These are phyloP conservation scores for Penicillium sp. DNA, from an alignment of 2,329 filamentous ascomycete genomes.

Conservation along the genomic window DNA sequence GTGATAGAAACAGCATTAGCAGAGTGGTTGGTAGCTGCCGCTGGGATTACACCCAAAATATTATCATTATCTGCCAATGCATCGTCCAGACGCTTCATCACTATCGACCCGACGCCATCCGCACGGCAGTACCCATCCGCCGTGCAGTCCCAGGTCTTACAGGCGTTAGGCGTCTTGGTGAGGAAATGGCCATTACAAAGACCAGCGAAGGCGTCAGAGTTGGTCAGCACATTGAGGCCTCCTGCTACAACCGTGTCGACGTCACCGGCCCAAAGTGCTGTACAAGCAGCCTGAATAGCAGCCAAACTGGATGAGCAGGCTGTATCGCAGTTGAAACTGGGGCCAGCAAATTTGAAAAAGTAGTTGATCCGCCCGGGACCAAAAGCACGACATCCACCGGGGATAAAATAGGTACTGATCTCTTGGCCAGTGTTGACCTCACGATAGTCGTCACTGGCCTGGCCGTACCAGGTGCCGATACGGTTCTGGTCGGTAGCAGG, in stretches of 20 bases:
- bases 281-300: constrained; percentile 58
- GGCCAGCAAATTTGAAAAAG: constrained; percentile 58
- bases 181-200: constrained; percentile 47
- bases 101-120: constrained; percentile 43
- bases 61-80: constrained; percentile 44
- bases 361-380: not conserved
- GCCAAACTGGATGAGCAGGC: constrained; percentile 58
- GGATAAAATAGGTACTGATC: constrained; percentile 4
- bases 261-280: constrained; percentile 62
- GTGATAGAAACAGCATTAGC: constrained; percentile 40
- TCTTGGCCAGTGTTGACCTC: constrained; percentile 2
- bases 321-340: constrained; percentile 62
- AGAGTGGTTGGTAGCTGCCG: constrained; percentile 38
- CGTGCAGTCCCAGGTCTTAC: constrained; percentile 42
- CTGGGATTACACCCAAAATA: constrained; percentile 37
- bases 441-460: constrained; percentile 36
- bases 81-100: constrained; percentile 46
- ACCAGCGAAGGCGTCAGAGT: constrained; percentile 67
- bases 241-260: constrained; percentile 72
- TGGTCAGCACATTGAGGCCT: constrained; percentile 62
- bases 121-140: constrained; percentile 50
- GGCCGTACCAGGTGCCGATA: constrained; percentile 59
- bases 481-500: constrained; percentile 29
- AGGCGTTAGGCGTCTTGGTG: constrained; percentile 29
- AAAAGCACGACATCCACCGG: constrained; percentile 5